phyloP scores from a whole-genome alignment of 2,329 filamentous ascomycete species.

The Pseudogymnoascus sp. region DNA sequence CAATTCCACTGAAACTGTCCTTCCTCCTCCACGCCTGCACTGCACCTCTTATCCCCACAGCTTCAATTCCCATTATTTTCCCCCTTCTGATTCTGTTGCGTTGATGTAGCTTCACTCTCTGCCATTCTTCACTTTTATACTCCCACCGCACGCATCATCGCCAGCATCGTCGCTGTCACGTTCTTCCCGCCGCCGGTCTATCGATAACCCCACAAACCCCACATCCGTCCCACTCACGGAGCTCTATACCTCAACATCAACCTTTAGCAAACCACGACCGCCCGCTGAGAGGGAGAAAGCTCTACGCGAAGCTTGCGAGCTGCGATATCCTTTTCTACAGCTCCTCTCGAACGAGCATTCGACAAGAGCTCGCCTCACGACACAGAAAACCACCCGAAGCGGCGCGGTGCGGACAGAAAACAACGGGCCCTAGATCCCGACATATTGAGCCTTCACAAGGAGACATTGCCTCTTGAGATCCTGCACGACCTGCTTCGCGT shows the following conservation, averaged over 20 bases:
- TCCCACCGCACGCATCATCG: neutral
- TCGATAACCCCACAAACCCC: constrained; percentile 10
- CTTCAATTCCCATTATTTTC: neutral
- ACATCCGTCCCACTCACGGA: constrained; percentile 7
- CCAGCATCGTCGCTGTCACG: constrained; percentile 4
- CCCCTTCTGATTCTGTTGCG: neutral
- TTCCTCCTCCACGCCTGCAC: neutral
- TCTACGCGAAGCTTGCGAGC: constrained; percentile 3
- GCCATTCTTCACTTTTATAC: neutral
- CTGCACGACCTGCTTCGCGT: neutral
- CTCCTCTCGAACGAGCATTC: constrained; percentile 2
- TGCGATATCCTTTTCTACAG: neutral
- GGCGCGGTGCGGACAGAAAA: neutral
- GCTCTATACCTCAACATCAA: constrained; percentile 3
- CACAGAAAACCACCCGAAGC: neutral
- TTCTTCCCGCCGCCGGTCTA: constrained; percentile 7
- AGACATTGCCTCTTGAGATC: neutral
- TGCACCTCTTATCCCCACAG: neutral
- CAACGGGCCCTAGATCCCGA: neutral
- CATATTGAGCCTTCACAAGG: neutral
- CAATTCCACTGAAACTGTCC: constrained; percentile 5
- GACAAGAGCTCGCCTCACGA: neutral
- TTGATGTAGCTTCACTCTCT: neutral
- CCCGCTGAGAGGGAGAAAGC: neutral
- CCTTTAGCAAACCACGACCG: neutral